Evolutionary conservation across 306 rosid genomes (phyloP).

Genomic region (Ormosia semicastrata): DNA sequence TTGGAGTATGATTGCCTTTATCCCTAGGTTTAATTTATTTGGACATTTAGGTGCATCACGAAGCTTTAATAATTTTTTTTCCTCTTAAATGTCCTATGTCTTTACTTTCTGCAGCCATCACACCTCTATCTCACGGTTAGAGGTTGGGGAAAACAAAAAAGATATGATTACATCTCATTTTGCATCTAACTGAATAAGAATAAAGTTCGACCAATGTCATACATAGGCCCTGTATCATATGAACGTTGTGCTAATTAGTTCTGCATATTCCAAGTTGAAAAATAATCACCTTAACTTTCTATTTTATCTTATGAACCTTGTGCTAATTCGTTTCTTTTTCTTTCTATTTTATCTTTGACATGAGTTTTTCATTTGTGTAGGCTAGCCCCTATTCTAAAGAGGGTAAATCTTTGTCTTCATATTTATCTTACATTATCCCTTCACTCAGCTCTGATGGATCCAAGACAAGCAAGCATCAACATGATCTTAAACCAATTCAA

Average conservation of each 20-base stretch:
- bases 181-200: not conserved
- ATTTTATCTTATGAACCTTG: too few relatives aligned
- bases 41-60: not conserved
- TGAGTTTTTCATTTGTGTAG: constrained; percentile 54
- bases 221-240: not conserved
- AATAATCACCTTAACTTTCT: not conserved
- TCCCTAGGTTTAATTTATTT: not conserved
- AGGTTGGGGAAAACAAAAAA: not conserved
- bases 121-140: not conserved
- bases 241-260: constrained; percentile 1
- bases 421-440: constrained; percentile 63
- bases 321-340: not conserved
- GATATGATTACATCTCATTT: not conserved
- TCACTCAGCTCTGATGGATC: constrained; percentile 55
- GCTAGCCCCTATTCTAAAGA: constrained; percentile 48
- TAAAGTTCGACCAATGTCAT: not conserved
- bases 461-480: constrained; percentile 36
- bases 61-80: not conserved
- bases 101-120: constrained; percentile 2
- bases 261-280: not conserved
- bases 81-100: not conserved
- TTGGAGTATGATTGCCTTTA: constrained; percentile 11
- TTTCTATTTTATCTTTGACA: constrained; percentile 28
- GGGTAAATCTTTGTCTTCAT: constrained; percentile 61
- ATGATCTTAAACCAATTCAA: constrained; percentile 36